Base-by-base conservation (phyloP, 1,284 basidiomycete genomes). In the Ganoderma lucidum region DNA sequence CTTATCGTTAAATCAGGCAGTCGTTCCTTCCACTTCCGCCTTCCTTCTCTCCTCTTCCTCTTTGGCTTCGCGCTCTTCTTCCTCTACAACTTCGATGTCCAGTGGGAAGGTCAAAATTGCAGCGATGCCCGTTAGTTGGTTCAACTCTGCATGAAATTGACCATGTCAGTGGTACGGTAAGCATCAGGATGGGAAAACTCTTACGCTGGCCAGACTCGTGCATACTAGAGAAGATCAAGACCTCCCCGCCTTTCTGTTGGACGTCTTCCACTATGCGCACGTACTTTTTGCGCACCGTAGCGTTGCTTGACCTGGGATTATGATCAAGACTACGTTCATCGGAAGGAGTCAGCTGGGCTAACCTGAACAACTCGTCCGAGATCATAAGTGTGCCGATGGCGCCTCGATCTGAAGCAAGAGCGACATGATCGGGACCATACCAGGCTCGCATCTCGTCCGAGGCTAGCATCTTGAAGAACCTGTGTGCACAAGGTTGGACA, bases 191-290 rank as follows among this genome's bases (percentile, higher is more conserved):
- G 35, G 32, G 59, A 48, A 51, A 63, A 62, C 23, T 84, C 93
- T 78, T 77, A 96, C 95, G 95, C 85, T 97, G 95, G 32, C 98
- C 98, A 35, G 94, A 96, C 81, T 99, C 97, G 80, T 99, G 98
- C 97, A 99, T 98, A 76, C 95, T 97, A 8, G 96, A 98, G 81
- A 99, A 99, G 74, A 99, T 96, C 59, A 98, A 84, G 5, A 96
- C 96, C 78, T 99, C 96, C 48, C 93, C 98, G 39, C 96, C 96
- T 73, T 94, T 95, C 62, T 90, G 86, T 72, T 94, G 90, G 19
- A 98, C 96, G 53, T 90, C 90, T 80, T 99, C 97, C 0, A 98
- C 96, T 66, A 99, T 85, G 61, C 85, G 83, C 48, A 99, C 97
- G 78, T 96, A 99, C 78, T 88, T 90, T 81, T 92, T 96, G 45